Conservation (phyloP, 441 rosid genomes). For the Populus hybrid region DNA sequence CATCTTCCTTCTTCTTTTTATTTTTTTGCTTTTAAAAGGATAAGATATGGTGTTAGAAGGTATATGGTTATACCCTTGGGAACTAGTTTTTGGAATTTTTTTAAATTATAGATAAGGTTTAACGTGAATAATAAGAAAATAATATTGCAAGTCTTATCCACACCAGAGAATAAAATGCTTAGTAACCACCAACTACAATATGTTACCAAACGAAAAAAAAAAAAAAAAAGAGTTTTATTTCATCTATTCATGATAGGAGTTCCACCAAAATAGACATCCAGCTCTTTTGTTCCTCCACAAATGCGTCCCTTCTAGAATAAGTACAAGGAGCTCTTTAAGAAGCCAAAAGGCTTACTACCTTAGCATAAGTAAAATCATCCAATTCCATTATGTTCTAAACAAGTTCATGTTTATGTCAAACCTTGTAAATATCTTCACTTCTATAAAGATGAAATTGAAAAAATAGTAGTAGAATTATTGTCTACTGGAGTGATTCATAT, state of each 20-base stretch:
- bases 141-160: not conserved
- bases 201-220: too few species aligned
- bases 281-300: not conserved
- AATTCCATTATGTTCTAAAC: not conserved
- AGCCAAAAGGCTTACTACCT: not conserved
- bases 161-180: not conserved
- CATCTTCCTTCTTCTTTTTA: too few species aligned
- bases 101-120: not conserved
- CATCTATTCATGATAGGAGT: too few species aligned
- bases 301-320: not conserved
- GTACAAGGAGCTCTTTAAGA: not conserved
- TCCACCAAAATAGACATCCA: too few species aligned
- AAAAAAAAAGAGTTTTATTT: too few species aligned
- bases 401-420: not conserved
- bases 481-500: not conserved
- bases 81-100: not conserved
- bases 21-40: not conserved
- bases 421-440: not conserved
- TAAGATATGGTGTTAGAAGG: not conserved
- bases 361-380: not conserved
- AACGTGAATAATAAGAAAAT: accelerated
- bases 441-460: not conserved
- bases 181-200: too few species aligned
- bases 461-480: not conserved
- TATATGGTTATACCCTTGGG: not conserved